phyloP scores from a whole-genome alignment of 2,329 filamentous ascomycete genomes.

The Xylariaceae sp. region DNA sequence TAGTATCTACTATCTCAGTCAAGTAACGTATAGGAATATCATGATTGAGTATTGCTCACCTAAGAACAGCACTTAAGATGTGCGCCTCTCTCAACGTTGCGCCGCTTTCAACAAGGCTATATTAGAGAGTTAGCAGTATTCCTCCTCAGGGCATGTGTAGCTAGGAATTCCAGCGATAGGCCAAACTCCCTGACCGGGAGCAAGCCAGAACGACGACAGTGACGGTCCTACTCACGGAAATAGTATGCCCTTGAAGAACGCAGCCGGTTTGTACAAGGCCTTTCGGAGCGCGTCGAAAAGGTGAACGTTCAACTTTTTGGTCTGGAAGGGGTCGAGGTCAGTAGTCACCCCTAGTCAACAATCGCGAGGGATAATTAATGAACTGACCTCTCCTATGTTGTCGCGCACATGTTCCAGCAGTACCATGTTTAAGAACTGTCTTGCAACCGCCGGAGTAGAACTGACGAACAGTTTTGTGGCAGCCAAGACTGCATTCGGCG shows the following conservation, averaged over 20 bases:
- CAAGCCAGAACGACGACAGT: neutral
- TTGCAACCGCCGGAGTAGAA: conserved; percentile 69
- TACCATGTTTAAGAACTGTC: conserved; percentile 80
- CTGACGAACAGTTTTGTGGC: conserved; percentile 91
- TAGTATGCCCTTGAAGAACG: conserved; percentile 80
- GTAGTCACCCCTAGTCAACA: conserved; percentile 30
- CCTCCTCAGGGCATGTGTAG: neutral
- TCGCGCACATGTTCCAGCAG: conserved; percentile 87
- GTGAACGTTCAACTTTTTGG: conserved; percentile 91
- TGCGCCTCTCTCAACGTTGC: conserved; percentile 86
- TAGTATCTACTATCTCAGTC: neutral
- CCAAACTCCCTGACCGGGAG: neutral
- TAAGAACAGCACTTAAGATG: conserved; percentile 82
- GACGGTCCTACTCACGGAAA: conserved; percentile 53
- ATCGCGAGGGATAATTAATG: neutral
- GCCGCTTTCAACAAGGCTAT: conserved; percentile 63
- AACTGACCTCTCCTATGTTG: conserved; percentile 59
- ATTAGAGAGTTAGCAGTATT: neutral
- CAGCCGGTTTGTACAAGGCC: conserved; percentile 42
- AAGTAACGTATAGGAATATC: neutral
- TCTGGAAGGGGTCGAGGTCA: conserved; percentile 41
- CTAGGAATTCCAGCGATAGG: neutral
- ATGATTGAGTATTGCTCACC: conserved; percentile 6
- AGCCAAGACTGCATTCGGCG: conserved; percentile 76
- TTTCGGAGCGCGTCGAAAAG: conserved; percentile 93